Evolutionary conservation across 2,329 filamentous ascomycete genomes (phyloP).

Genomic region (Penicillium sp.): DNA sequence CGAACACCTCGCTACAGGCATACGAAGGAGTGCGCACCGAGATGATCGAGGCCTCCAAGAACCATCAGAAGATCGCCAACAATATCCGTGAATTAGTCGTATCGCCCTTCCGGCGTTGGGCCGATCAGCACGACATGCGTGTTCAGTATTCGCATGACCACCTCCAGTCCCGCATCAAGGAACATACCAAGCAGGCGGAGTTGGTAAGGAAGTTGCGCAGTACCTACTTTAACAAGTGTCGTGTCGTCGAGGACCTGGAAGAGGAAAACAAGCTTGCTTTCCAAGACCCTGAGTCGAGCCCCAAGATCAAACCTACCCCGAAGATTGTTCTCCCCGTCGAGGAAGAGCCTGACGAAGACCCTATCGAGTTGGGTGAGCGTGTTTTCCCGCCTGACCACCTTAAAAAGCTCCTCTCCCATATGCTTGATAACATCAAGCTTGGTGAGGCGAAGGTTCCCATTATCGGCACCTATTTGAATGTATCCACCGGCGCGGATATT

Average conservation of each 20-base stretch:
- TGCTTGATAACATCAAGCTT: constrained; percentile 81
- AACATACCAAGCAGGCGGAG: constrained; percentile 89
- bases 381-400: constrained; percentile 80
- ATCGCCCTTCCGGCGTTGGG: constrained; percentile 91
- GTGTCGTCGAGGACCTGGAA: constrained; percentile 90
- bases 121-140: constrained; percentile 86
- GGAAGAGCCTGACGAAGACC: constrained; percentile 70
- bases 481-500: constrained; percentile 86
- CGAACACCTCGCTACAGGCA: constrained; percentile 55
- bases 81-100: constrained; percentile 96
- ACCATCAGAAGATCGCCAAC: constrained; percentile 91
- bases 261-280: constrained; percentile 99
- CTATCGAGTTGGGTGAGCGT: constrained; percentile 87
- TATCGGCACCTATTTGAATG: constrained; percentile 90
- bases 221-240: constrained; percentile 98
- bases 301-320: constrained; percentile 54
- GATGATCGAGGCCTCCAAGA: constrained; percentile 86
- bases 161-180: constrained; percentile 83
- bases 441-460: constrained; percentile 94
- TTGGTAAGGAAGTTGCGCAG: constrained; percentile 87
- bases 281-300: constrained; percentile 74
- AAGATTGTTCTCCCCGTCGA: constrained; percentile 84
- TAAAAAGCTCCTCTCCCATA: constrained; percentile 84
- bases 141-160: constrained; percentile 95
- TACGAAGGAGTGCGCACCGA: constrained; percentile 90